Base-by-base conservation (phyloP, 1,139 yeast species). In the Debaryomyces singareniensis region DNA sequence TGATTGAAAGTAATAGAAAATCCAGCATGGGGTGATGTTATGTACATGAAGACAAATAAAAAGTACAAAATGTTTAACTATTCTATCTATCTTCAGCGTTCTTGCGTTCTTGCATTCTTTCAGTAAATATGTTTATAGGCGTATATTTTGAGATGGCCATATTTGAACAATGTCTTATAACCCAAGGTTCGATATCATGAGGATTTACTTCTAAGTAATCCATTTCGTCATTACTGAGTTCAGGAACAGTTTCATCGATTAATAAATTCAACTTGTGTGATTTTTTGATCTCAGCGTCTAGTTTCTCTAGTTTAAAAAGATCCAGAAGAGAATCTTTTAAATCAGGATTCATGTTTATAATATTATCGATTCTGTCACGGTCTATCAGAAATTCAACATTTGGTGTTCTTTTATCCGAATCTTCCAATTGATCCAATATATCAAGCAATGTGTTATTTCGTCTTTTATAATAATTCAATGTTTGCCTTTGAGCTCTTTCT, bases 1-100 rank as follows among this genome's bases (percentile, higher is more conserved):
- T 76, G 32, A 59, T 71, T 27, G 67, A 57, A 44, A 54, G 62
- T 29, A 74, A 69, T 32, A 53, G 21, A 18, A 7, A n/a, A 18
- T 7, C 9, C 7, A 18, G 21, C 21, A 18, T 18, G 9, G n/a
- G n/a, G n/a, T n/a, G n/a, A n/a, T n/a, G 69, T n/a, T n/a, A n/a
- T n/a, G n/a, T n/a, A n/a, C n/a, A n/a, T n/a, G n/a, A n/a, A n/a
- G n/a, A n/a, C n/a, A n/a, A n/a, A n/a, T n/a, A n/a, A n/a, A n/a
- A n/a, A n/a, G n/a, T n/a, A n/a, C n/a, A n/a, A n/a, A n/a, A n/a
- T n/a, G n/a, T n/a, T 21, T 5, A 13, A 21, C 13, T n/a, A n/a
- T n/a, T n/a, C n/a, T n/a, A n/a, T n/a, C n/a, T n/a, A 3, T 27
- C 29, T 12, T 31, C 14, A 14, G 33, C 24, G 6, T 29, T 29